Base-by-base conservation (phyloP, 768 basidiomycete species). In the Termitomyces sp. region DNA sequence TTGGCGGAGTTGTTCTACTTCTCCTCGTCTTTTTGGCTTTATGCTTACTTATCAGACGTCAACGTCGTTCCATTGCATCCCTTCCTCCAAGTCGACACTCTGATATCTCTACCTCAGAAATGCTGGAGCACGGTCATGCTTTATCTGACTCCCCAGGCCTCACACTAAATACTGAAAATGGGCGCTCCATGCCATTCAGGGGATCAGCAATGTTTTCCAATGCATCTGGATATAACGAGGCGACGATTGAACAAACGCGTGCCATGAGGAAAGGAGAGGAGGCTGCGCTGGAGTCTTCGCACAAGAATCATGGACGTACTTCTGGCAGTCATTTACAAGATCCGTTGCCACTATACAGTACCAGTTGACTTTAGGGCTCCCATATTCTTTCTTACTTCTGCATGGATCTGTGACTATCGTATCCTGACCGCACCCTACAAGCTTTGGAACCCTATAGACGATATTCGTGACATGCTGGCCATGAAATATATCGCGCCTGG, bases 171-270 rank as follows among this genome's bases (percentile, higher is more conserved):
- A 10, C 16, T 16, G 3, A n/a, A 24, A 36, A 24, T 26, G 3
- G 33, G 22, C 18, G 16, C 12, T 20, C 8, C 27, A 4, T 10
- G 5, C 14, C 12, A 2, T 4, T 2, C 13, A 32, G 7, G n/a
- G 13, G 13, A 22, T 56, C 39, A 22, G 37, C 30, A 0, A 27
- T 4, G 9, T 18, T 22, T 18, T 33, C 32, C 13, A 24, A 34
- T 16, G 56, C 10, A 4, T 57, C n/a, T 26, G 49, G 56, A 9
- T 57, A 57, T 36, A 50, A 34, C n/a, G 16, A 51, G 5, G 49
- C 42, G n/a, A 57, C 48, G 10, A 51, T 57, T 5, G 56, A 57
- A 26, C 49, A 51, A 24, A 51, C 49, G 32, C 56, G 46, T 20
- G 56, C 30, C 0, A 22, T 56, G 30, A 14, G 20, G 26, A 57